phyloP scores from a whole-genome alignment of 2,329 filamentous ascomycete species.

The Colletotrichum kahawae region DNA sequence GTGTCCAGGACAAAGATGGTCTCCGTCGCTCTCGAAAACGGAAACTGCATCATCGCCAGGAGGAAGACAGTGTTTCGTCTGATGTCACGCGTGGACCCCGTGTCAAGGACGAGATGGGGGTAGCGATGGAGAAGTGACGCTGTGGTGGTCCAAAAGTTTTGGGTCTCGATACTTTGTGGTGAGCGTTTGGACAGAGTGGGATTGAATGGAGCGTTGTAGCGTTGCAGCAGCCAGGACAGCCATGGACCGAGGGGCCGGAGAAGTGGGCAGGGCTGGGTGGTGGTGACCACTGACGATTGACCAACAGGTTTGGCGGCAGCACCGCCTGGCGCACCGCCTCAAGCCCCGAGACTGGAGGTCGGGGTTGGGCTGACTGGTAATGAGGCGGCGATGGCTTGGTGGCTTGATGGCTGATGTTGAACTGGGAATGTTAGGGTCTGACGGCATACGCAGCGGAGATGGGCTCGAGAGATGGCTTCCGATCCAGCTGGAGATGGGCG shows the following conservation, averaged over 20 bases:
- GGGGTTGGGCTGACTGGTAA: slow-evolving; percentile 7
- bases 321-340: slow-evolving; percentile 11
- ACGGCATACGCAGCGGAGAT: background rate
- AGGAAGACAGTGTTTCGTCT: slow-evolving; percentile 9
- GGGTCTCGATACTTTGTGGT: background rate
- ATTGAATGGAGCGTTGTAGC: background rate
- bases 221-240: background rate
- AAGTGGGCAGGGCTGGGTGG: background rate
- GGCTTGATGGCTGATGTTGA: background rate
- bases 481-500: background rate
- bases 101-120: background rate
- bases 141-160: background rate
- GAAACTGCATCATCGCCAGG: background rate
- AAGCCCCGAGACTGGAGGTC: background rate
- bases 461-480: background rate
- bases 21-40: background rate
- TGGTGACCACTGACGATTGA: background rate
- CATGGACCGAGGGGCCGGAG: background rate
- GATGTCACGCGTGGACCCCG: slow-evolving; percentile 10
- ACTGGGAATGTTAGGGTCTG: background rate
- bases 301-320: background rate
- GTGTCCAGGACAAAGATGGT: background rate
- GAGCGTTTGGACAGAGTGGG: background rate
- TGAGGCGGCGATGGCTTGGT: background rate
- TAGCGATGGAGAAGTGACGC: background rate